These are phyloP conservation scores for Kodamaea anthophila DNA, from an alignment of 1,139 yeast genomes.

Conservation along the genomic window DNA sequence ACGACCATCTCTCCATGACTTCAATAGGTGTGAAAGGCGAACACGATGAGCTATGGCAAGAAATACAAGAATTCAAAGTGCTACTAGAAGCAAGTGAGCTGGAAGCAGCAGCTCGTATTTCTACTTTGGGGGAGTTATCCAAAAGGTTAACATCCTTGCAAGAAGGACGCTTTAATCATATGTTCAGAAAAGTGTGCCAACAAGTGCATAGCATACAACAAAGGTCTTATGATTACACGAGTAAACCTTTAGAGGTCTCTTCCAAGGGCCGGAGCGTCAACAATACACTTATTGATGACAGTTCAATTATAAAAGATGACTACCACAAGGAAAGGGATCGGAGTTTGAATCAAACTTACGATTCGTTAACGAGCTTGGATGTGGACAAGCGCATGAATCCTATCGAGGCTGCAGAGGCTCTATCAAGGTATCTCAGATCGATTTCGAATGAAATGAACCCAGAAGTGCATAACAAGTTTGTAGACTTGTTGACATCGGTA, in stretches of 20 bases:
- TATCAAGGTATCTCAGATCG: constrained; percentile 10
- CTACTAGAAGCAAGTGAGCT: constrained; percentile 10
- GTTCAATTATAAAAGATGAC: too few relatives aligned
- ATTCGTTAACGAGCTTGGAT: constrained; percentile 12
- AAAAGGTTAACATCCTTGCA: constrained; percentile 3
- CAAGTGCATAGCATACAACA: not conserved
- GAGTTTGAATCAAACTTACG: constrained; percentile 13
- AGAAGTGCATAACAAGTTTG: constrained; percentile 10
- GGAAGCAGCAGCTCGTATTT: constrained; percentile 8
- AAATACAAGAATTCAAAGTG: constrained; percentile 11
- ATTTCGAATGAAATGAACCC: constrained; percentile 11
- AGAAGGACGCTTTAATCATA: not conserved
- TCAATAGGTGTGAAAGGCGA: not conserved
- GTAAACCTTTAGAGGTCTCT: too few relatives aligned
- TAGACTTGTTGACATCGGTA: constrained; percentile 13
- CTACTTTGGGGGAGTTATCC: constrained; percentile 7
- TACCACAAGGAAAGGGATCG: constrained; percentile 10
- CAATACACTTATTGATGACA: constrained; percentile 5
- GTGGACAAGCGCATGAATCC: constrained; percentile 7
- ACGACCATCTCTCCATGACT: too few relatives aligned
- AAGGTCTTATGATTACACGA: too few relatives aligned
- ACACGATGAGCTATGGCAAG: constrained; percentile 1
- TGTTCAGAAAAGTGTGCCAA: constrained; percentile 1
- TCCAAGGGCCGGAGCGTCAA: constrained; percentile 2
- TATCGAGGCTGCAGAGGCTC: constrained; percentile 9